Evolutionary conservation across 2,329 filamentous ascomycete species (phyloP).

Genomic region (Sordariomycetes sp.): DNA sequence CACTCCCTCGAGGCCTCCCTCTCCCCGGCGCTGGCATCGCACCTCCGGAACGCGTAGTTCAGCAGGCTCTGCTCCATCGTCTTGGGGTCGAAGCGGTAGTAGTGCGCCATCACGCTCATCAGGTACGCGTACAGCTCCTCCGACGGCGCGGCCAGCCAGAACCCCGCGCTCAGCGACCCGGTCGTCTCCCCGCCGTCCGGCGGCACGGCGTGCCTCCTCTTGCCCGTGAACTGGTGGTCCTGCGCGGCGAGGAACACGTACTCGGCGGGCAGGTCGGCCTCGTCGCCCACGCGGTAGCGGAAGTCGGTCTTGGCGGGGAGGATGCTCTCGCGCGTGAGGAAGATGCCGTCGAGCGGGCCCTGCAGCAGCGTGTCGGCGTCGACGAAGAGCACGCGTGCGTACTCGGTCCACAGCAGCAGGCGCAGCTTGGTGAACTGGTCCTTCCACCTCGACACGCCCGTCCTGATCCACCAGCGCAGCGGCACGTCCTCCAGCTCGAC

Average conservation of each 20-base stretch:
- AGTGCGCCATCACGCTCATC: conserved; percentile 19
- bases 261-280: conserved; percentile 16
- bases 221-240: conserved; percentile 18
- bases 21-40: conserved; percentile 1
- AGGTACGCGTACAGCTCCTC: conserved; percentile 24
- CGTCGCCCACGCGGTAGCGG: conserved; percentile 14
- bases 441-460: conserved; percentile 24
- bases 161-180: conserved; percentile 24
- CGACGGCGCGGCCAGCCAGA: conserved; percentile 27
- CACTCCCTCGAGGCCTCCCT: not conserved
- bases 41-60: conserved; percentile 28
- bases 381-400: conserved; percentile 27
- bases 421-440: conserved; percentile 31
- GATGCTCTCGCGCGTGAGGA: conserved; percentile 17
- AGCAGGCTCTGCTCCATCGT: conserved; percentile 30
- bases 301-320: conserved; percentile 9
- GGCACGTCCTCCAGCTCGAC: conserved; percentile 18
- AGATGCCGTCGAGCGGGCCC: conserved; percentile 23
- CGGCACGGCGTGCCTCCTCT: conserved; percentile 23
- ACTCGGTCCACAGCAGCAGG: conserved; percentile 27
- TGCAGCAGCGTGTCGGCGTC: conserved; percentile 29
- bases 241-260: conserved; percentile 22
- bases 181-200: conserved; percentile 14
- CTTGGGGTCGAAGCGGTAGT: conserved; percentile 23
- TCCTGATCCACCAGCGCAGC: conserved; percentile 20